Evolutionary conservation across 2,329 filamentous ascomycete species (phyloP).

Genomic region (Aureobasidium musti): DNA sequence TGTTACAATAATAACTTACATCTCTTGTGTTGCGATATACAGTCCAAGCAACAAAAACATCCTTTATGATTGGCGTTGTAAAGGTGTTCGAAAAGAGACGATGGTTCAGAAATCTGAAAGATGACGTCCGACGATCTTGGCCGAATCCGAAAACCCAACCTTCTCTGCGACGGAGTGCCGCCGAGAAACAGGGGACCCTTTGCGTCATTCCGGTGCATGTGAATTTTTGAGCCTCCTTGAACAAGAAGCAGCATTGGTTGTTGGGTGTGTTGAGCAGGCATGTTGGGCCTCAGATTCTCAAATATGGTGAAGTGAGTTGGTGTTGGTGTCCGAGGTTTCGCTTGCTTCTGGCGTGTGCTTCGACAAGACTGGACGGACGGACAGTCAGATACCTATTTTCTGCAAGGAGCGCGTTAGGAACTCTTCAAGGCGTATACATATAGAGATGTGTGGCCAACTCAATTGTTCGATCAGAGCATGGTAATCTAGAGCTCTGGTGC

Average conservation of each 20-base stretch:
- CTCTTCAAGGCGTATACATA: too few species aligned
- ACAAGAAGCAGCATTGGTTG: background rate
- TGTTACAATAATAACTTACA: background rate
- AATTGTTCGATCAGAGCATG: too few species aligned
- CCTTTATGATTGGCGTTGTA: background rate
- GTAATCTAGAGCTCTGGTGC: too few species aligned
- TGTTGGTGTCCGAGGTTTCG: background rate
- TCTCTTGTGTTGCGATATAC: background rate
- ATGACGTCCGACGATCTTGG: conserved; percentile 11
- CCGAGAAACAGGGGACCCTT: background rate
- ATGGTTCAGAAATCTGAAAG: background rate
- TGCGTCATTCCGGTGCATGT: conserved; percentile 10
- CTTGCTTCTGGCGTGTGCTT: background rate
- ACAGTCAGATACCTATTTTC: too few species aligned
- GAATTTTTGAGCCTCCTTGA: background rate
- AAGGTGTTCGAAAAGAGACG: background rate
- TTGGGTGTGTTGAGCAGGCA: background rate
- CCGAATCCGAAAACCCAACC: background rate
- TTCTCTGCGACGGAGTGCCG: background rate
- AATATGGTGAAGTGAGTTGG: background rate
- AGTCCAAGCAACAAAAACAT: background rate
- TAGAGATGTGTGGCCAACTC: too few species aligned
- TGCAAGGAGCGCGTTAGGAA: too few species aligned
- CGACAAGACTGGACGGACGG: too few species aligned
- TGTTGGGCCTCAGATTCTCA: background rate